A percentile compares a stretch with the other conserved stretches of the same genome.
Conservation (phyloP, 768 basidiomycete species). For the Hirschioporus abietinus region DNA sequence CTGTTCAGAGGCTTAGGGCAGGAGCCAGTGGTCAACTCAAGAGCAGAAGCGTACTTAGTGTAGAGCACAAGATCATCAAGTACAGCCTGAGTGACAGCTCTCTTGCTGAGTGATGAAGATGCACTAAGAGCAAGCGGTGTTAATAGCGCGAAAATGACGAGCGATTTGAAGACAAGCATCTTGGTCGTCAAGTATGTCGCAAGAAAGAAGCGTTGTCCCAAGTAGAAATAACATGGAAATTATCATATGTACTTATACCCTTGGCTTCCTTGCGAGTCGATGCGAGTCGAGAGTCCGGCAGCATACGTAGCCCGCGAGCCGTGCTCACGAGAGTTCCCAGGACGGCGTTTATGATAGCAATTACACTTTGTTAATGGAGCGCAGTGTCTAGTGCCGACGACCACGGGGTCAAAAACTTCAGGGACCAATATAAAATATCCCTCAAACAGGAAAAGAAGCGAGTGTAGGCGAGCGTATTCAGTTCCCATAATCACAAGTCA, state of each 20-base stretch:
- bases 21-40: slow-evolving; percentile 28
- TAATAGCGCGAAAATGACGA: neutral
- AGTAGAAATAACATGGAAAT: too few species aligned
- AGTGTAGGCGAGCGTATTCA: too few species aligned
- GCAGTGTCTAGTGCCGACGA: neutral
- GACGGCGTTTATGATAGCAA: neutral
- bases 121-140: neutral
- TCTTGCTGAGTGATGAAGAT: neutral
- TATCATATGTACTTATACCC: neutral
- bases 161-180: neutral
- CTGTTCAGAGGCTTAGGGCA: slow-evolving; percentile 43
- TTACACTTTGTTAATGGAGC: neutral
- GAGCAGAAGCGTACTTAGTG: slow-evolving; percentile 52
- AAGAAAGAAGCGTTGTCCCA: too few species aligned
- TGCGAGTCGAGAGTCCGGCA: too few species aligned
- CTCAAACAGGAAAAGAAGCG: neutral
- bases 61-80: slow-evolving; percentile 38
- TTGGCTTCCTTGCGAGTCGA: neutral
- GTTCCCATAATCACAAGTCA: too few species aligned
- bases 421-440: neutral
- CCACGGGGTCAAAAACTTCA: neutral
- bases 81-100: neutral
- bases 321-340: neutral
- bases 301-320: neutral
- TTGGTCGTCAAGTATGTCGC: too few species aligned